These are phyloP conservation scores for Mycena galericulata DNA, from an alignment of 768 basidiomycete genomes.

Conservation along the genomic window DNA sequence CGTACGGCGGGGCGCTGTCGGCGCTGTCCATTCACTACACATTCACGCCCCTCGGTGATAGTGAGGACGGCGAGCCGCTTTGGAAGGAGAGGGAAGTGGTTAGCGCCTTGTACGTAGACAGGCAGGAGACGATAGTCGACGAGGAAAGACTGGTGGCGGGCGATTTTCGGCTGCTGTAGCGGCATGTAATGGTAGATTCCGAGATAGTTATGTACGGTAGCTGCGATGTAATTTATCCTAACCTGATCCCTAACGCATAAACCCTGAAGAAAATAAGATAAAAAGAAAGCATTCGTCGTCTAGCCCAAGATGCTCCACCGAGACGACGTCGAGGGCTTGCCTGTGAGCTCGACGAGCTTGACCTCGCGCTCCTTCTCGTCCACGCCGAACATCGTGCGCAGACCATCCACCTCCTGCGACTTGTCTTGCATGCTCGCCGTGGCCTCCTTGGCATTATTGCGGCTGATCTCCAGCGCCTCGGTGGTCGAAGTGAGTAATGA, in stretches of 20 bases:
- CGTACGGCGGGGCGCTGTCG: slow-evolving; percentile 92
- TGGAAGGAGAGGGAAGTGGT: slow-evolving; percentile 77
- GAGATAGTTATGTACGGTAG: too few relatives aligned
- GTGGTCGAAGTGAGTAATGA: slow-evolving; percentile 60
- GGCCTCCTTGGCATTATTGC: slow-evolving; percentile 65
- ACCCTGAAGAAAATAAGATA: too few relatives aligned
- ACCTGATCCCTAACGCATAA: too few relatives aligned
- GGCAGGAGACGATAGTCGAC: slow-evolving; percentile 61
- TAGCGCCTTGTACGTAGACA: slow-evolving; percentile 71
- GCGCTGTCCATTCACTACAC: slow-evolving; percentile 90
- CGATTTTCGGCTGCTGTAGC: slow-evolving; percentile 44
- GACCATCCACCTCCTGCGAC: slow-evolving; percentile 75
- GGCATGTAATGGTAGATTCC: too few relatives aligned
- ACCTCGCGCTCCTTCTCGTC: too few relatives aligned
- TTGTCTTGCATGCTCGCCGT: slow-evolving; percentile 77
- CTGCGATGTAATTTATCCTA: too few relatives aligned
- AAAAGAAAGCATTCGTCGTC: background rate
- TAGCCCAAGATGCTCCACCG: slow-evolving; percentile 25
- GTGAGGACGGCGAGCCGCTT: slow-evolving; percentile 46
- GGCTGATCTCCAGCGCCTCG: slow-evolving; percentile 62
- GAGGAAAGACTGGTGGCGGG: slow-evolving; percentile 61
- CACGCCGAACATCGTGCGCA: slow-evolving; percentile 72
- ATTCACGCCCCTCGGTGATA: slow-evolving; percentile 67
- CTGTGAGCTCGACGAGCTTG: slow-evolving; percentile 58
- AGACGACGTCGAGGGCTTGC: slow-evolving; percentile 32